Base-by-base conservation (phyloP, 306 rosid species). In the Medicago truncatula region DNA sequence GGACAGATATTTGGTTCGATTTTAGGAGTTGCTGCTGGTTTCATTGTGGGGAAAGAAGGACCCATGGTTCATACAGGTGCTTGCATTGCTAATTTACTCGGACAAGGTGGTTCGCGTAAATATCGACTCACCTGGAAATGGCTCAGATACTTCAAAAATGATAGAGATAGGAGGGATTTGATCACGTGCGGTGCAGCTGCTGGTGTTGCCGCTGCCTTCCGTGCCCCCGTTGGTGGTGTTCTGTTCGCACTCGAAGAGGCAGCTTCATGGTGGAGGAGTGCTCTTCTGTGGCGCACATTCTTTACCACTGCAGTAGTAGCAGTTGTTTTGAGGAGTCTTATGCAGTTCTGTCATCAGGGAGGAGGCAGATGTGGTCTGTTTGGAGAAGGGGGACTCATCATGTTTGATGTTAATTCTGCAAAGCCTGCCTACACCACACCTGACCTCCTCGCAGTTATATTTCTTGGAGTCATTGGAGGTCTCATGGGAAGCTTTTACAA, bases 191-290 rank as follows among this genome's bases (percentile, higher is more conserved):
- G 96, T 67, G 97, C 97, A 67, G 97, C 88, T 82, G 97, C 95
- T 21, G 97, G 97, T 11, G 94, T 89, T 38, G 94, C 97, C 12
- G 91, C 87, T 70, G 94, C 94, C 14, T 86, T 91, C 78, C 89
- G 94, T 74, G 97, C 94, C 34, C 94, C 97, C 0, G 97, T 91
- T 50, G 97, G 97, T 7, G 97, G 97, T 25, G 97, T 91, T 56
- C 97, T 91, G 67, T 91, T 91, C 73, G 89, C 97, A 66, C 89
- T 91, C n/a, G 94, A 89, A 86, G 97, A 91, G 76, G 92, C 88
- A 43, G 92, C 97, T 89, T 91, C 94, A 78, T 91, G 97, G 97
- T 91, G 97, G 97, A 89, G 94, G 77, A 91, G 89, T 78, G 89
- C 97, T 79, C 97, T 91, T 83, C 86, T 91, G 17, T 91, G 97